A percentile compares a stretch with the other conserved stretches of the same genome.
phyloP scores from a whole-genome alignment of 2,329 filamentous ascomycete species.

The Fusarium annulatum region DNA sequence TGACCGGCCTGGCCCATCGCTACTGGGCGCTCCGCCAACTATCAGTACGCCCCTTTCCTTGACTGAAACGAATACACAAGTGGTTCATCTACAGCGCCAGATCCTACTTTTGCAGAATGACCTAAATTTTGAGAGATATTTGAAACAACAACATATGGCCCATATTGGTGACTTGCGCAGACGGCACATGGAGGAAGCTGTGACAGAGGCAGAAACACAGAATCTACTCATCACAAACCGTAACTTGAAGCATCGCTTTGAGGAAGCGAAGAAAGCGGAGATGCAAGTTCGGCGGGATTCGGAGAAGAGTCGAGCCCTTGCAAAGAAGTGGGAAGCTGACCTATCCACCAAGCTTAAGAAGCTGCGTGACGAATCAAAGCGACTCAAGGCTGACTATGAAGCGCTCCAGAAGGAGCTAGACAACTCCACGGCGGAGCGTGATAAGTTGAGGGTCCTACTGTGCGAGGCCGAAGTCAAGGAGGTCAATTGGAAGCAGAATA shows the following conservation, averaged over 20 bases:
- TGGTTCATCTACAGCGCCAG: conserved; percentile 74
- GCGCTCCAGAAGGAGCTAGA: conserved; percentile 68
- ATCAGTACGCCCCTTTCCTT: conserved; percentile 46
- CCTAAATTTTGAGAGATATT: conserved; percentile 83
- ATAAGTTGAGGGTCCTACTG: conserved; percentile 73
- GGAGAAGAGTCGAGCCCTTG: conserved; percentile 75
- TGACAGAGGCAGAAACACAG: conserved; percentile 83
- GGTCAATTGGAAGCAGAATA: conserved; percentile 70
- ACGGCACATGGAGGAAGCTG: conserved; percentile 79
- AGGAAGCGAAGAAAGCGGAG: conserved; percentile 77
- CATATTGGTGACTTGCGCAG: conserved; percentile 83
- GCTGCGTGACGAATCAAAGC: conserved; percentile 77
- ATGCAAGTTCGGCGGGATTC: conserved; percentile 77
- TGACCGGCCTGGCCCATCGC: conserved; percentile 52
- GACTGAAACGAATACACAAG: conserved; percentile 52
- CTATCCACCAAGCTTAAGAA: conserved; percentile 73
- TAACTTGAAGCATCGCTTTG: conserved; percentile 76
- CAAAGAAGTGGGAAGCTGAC: conserved; percentile 82
- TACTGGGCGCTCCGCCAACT: conserved; percentile 43
- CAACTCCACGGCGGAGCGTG: conserved; percentile 67
- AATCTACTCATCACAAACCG: conserved; percentile 83
- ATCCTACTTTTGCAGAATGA: conserved; percentile 83
- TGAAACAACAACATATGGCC: conserved; percentile 84
- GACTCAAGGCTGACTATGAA: conserved; percentile 68
- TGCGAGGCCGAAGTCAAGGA: conserved; percentile 77